Evolutionary conservation across 257 asterid genomes (phyloP).

Genomic region (Coffea eugenioides): DNA sequence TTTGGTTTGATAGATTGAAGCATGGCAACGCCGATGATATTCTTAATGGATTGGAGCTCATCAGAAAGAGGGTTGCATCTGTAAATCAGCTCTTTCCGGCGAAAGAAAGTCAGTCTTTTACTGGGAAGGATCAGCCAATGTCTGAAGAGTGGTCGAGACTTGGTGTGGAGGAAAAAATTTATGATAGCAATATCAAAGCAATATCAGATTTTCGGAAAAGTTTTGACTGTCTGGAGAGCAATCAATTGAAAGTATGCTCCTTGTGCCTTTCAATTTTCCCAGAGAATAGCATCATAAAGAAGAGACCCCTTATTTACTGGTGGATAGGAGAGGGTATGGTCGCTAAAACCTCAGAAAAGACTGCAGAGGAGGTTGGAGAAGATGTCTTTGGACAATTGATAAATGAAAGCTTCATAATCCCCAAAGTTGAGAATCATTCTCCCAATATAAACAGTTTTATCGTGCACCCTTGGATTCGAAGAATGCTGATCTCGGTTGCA

Average conservation of each 20-base stretch:
- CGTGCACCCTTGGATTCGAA: conserved; percentile 8
- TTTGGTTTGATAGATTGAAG: background rate
- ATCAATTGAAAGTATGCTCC: conserved; percentile 6
- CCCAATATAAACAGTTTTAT: background rate
- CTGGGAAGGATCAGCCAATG: background rate
- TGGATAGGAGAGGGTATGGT: conserved; percentile 15
- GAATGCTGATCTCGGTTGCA: background rate
- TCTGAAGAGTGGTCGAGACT: background rate
- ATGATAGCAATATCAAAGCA: background rate
- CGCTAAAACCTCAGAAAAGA: background rate
- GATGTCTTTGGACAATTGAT: conserved; percentile 1
- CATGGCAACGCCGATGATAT: background rate
- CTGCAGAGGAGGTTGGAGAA: conserved; percentile 9
- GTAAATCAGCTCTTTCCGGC: background rate
- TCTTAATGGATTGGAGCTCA: background rate
- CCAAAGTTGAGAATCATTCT: background rate
- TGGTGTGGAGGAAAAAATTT: background rate
- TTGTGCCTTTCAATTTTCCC: conserved; percentile 15
- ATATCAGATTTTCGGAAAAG: background rate
- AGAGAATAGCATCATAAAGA: conserved; percentile 2
- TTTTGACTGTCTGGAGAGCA: background rate
- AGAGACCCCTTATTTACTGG: conserved; percentile 11
- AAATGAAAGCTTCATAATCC: background rate
- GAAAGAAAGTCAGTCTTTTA: background rate
- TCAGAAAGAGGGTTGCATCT: background rate